These are phyloP conservation scores for Leccinum boreale DNA, from an alignment of 768 basidiomycete genomes.

Conservation along the genomic window DNA sequence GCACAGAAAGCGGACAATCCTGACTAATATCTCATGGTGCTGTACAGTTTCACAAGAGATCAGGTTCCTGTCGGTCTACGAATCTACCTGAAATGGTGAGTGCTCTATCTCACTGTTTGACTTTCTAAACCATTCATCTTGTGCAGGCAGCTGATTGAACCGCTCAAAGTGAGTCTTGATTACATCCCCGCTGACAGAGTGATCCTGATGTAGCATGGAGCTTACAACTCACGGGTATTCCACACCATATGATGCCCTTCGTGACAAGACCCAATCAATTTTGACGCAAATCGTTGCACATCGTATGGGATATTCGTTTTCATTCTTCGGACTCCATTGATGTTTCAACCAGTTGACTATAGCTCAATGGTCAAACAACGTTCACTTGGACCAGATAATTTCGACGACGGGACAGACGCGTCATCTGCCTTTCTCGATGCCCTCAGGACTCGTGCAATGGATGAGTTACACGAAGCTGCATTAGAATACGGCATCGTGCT, in stretches of 20 bases:
- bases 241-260: slow-evolving; percentile 75
- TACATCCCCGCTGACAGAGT: slow-evolving; percentile 23
- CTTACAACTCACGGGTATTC: slow-evolving; percentile 81
- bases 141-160: slow-evolving; percentile 47
- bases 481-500: slow-evolving; percentile 80
- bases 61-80: slow-evolving; percentile 84
- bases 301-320: slow-evolving; percentile 37
- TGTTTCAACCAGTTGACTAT: slow-evolving; percentile 41
- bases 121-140: background rate
- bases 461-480: slow-evolving; percentile 79
- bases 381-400: slow-evolving; percentile 69
- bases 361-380: slow-evolving; percentile 74
- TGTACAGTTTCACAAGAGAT: slow-evolving; percentile 70
- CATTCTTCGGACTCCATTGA: background rate
- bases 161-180: slow-evolving; percentile 38
- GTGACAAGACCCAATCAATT: slow-evolving; percentile 84
- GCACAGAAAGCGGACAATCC: slow-evolving; percentile 19
- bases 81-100: slow-evolving; percentile 75
- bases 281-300: slow-evolving; percentile 85
- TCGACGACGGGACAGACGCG: slow-evolving; percentile 66
- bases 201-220: slow-evolving; percentile 44
- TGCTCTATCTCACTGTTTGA: slow-evolving; percentile 18
- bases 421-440: slow-evolving; percentile 82
- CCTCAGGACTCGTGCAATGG: slow-evolving; percentile 78
- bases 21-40: background rate